These are phyloP conservation scores for Kandelia obovata DNA, from an alignment of 345 rosid species.

Conservation along the genomic window DNA sequence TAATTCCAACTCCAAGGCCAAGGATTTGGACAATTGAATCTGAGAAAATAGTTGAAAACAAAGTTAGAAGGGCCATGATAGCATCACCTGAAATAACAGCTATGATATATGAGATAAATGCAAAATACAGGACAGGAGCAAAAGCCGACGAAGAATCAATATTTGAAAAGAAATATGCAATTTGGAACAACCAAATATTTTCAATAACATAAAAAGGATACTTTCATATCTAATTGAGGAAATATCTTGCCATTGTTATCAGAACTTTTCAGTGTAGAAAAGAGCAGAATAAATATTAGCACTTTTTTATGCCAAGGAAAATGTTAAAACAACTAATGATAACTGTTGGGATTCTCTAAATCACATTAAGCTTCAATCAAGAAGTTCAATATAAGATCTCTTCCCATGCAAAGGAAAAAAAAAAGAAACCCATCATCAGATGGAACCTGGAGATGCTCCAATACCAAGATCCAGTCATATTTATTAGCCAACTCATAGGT, in stretches of 20 bases:
- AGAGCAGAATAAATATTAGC: not conserved
- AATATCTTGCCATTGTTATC: not conserved
- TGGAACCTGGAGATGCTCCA: too few relatives aligned
- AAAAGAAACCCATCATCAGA: too few relatives aligned
- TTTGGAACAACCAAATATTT: not conserved
- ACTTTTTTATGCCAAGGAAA: not conserved
- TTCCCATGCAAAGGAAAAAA: too few relatives aligned
- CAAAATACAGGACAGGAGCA: not conserved
- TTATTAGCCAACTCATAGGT: too few relatives aligned
- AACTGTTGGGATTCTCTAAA: not conserved
- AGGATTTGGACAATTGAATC: conserved; percentile 16
- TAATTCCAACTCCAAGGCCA: conserved; percentile 62
- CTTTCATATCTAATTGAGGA: not conserved
- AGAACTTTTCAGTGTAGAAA: not conserved
- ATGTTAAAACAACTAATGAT: not conserved
- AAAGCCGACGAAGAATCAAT: too few relatives aligned
- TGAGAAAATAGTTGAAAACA: conserved; percentile 14
- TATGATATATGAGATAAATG: not conserved
- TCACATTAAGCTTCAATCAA: not conserved
- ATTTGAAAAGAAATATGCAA: too few relatives aligned
- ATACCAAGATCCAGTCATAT: too few relatives aligned
- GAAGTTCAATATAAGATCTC: not conserved
- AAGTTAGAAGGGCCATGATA: not conserved
- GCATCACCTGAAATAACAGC: not conserved
- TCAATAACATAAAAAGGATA: not conserved